Evolutionary conservation across 768 basidiomycete genomes (phyloP).

Genomic region (Grammothele lineata): DNA sequence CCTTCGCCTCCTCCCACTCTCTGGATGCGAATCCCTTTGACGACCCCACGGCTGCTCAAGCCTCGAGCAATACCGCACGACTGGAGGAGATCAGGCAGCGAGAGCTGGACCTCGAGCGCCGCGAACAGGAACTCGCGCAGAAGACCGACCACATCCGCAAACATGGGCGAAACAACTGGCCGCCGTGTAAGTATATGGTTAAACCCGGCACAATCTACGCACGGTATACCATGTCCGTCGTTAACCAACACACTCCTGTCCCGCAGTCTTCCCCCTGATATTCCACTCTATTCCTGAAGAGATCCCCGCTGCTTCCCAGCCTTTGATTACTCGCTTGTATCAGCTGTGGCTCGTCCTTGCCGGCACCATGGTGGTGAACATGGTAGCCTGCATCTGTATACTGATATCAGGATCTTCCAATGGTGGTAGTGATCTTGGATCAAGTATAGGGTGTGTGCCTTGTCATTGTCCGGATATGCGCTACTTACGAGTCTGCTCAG

Average conservation of each 20-base stretch:
- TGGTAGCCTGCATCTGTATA: constrained; percentile 86
- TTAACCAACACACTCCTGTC: neutral
- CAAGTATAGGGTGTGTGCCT: constrained; percentile 67
- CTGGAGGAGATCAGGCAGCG: constrained; percentile 68
- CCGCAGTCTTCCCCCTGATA: constrained; percentile 84
- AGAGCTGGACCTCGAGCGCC: constrained; percentile 75
- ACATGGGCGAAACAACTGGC: constrained; percentile 92
- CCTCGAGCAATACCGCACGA: constrained; percentile 35
- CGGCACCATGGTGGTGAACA: constrained; percentile 79
- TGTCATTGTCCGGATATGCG: constrained; percentile 8
- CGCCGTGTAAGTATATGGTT: constrained; percentile 74
- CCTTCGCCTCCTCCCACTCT: constrained; percentile 80
- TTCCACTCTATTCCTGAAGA: constrained; percentile 91
- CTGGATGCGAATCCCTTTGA: constrained; percentile 90
- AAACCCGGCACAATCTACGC: constrained; percentile 1
- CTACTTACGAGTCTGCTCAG: constrained; percentile 35
- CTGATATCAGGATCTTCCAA: constrained; percentile 72
- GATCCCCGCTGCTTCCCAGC: constrained; percentile 77
- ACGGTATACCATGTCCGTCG: neutral
- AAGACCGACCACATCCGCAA: constrained; percentile 65
- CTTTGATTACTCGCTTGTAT: constrained; percentile 81
- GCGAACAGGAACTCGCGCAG: constrained; percentile 70
- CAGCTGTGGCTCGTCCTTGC: constrained; percentile 92
- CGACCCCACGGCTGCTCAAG: constrained; percentile 52
- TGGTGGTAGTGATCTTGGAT: constrained; percentile 77